Conservation (phyloP, 495 filamentous ascomycete species). For the Xylaria nigripes region DNA sequence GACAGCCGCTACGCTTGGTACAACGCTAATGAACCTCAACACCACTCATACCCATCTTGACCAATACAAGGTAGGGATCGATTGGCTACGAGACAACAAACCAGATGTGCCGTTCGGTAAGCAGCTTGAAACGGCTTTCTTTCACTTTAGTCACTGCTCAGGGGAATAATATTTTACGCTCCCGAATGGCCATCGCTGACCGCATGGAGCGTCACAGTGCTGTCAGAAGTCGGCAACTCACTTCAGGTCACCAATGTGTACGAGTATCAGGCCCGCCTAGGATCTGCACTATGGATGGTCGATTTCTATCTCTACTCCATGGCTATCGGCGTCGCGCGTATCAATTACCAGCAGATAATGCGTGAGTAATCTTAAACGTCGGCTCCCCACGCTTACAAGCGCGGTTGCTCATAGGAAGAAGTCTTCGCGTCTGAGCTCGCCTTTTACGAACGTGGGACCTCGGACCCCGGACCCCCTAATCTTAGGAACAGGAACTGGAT, state of each 20-base stretch:
- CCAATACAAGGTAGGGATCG: constrained; percentile 15
- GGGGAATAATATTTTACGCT: neutral
- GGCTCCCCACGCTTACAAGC: neutral
- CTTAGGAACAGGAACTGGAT: neutral
- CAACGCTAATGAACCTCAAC: constrained; percentile 18
- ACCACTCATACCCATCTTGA: constrained; percentile 18
- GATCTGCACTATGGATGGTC: constrained; percentile 23
- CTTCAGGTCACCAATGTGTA: constrained; percentile 18
- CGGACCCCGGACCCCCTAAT: too few species aligned
- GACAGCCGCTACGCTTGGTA: constrained; percentile 14
- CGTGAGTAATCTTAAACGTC: constrained; percentile 6
- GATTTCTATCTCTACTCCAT: constrained; percentile 25
- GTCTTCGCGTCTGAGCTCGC: neutral
- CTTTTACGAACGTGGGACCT: neutral
- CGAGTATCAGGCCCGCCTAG: constrained; percentile 20
- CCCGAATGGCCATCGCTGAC: neutral
- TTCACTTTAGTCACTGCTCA: too few species aligned
- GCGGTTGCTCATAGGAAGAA: neutral
- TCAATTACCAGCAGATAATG: constrained; percentile 30
- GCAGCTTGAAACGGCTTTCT: neutral
- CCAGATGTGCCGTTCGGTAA: constrained; percentile 17
- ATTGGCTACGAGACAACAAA: constrained; percentile 17
- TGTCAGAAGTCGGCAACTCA: constrained; percentile 26
- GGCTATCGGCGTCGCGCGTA: constrained; percentile 18
- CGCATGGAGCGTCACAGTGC: constrained; percentile 2